Base-by-base conservation (phyloP, 257 asterid species). In the Nicotiana tomentosiformis region DNA sequence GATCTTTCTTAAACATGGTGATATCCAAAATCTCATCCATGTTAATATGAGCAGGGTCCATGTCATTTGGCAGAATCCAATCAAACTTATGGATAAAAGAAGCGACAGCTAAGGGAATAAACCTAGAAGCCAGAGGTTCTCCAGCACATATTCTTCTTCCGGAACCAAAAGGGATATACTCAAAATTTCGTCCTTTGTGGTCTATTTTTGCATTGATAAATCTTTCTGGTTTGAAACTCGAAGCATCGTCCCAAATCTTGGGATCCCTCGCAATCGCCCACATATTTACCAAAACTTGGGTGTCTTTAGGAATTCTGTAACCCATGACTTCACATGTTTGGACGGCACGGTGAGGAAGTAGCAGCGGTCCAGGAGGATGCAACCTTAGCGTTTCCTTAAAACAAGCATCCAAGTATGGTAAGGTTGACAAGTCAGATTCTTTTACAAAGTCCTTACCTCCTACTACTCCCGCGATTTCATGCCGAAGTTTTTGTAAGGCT, bases 111-210 rank as follows among this genome's bases (percentile, higher is more conserved):
- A 61, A 61, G 3, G 72, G 74, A 23, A 79, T 10, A 18, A 66
- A 65, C 70, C 70, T 67, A 0, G 60, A 58, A 30, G 78, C 84
- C 17, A 81, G 17, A 29, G 84, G 78, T 26, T 33, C 58, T 23
- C 78, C 84, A 5, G 78, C 76, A n/a, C 84, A 81, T 30, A 66
- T 81, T 81, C 84, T 81, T 29, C 84, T 66, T 29, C 78, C 84
- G 0, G 78, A 58, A 26, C 78, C 78, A 30, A 81, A 81, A 1
- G 84, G 67, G 33, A 81, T 49, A 32, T 33, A 61, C 43, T 65
- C 66, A 32, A 81, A 66, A 81, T 66, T 8, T 18, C 18, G 72
- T 7, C 84, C 84, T 62, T 43, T 66, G 46, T 29, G 26, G 15
- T 81, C 84, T 10, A 51, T n/a, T 5, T 35, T 23, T 1, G 78